Evolutionary conservation across 441 rosid genomes (phyloP), one percentile per base, ranked within the genome.

Genomic region (Populus hybrid): DNA sequence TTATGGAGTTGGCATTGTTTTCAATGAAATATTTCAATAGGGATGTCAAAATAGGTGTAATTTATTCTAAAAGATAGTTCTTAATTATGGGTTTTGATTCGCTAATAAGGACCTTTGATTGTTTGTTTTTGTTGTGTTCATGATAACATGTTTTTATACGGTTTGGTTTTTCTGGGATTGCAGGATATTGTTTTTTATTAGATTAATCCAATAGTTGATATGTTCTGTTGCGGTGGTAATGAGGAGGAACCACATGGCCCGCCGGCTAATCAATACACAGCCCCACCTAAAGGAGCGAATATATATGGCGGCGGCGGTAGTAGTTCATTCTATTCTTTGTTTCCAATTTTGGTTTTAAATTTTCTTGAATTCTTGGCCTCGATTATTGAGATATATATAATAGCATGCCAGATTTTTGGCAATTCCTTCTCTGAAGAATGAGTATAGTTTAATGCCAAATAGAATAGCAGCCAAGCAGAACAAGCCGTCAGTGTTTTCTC

Each of bases 161-260:
- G 18, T 10, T 18, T 53, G 33, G 18, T 24, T 74, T 7, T 9
- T 59, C 59, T 72, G 21, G 68, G 70, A 42, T 35, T 61, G 76
- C 78, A 77, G 79, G 68, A 20, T 9, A 69, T 72, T 69, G 28
- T 28, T 29, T 14, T 26, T 6, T 42, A 5, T 28, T 9, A 11
- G 16, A 45, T 77, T 40, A 12, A 77, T 16, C 11, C 29, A 56
- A 53, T 42, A 70, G 67, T 18, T 74, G 79, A 67, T 69, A 95
- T 93, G 99, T 89, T 89, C 81, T 95, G 98, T 81, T 95, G 99
- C 75, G 94, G 93, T 74, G 98, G 89, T 77, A 80, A 84, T 71
- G 96, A 91, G 85, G 99, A 95, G 82, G 98, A 93, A 78, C 82
- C 85, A 21, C 71, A 80, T 72, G 90, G 92, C 72, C 91, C 94